phyloP scores from a whole-genome alignment of 1,284 basidiomycete genomes.

The Flammula alnicola region DNA sequence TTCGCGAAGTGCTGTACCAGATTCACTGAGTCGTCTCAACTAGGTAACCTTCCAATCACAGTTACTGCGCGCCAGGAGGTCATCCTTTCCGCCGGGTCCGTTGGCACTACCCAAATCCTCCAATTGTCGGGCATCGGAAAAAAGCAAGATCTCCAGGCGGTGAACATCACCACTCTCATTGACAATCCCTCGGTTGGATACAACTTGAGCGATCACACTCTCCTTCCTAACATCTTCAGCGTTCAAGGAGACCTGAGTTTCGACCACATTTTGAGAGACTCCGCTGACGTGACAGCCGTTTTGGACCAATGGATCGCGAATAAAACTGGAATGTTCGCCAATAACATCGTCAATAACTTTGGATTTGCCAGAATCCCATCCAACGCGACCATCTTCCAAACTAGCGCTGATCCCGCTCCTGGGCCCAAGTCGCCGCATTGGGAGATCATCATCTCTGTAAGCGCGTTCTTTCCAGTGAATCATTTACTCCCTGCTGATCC shows the following conservation, averaged over 20 bases:
- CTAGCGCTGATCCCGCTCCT: constrained; percentile 30
- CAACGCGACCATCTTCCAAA: constrained; percentile 27
- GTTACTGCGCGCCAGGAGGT: constrained; percentile 33
- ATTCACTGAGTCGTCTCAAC: no score
- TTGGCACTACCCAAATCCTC: constrained; percentile 34
- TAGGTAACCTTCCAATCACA: no score
- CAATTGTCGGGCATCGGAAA: constrained; percentile 38
- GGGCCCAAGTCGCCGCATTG: constrained; percentile 35
- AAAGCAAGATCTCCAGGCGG: constrained; percentile 18
- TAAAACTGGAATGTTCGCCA: constrained; percentile 30
- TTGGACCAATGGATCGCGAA: constrained; percentile 28
- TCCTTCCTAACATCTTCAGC: constrained; percentile 32
- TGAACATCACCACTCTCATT: constrained; percentile 27
- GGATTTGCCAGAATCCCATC: constrained; percentile 31
- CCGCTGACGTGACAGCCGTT: constrained; percentile 16
- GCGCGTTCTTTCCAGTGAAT: constrained; percentile 4
- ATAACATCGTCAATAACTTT: constrained; percentile 32
- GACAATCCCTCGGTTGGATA: constrained; percentile 34
- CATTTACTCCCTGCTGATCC: neutral
- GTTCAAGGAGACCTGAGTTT: constrained; percentile 29
- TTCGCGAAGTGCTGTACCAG: no score
- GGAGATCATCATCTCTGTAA: constrained; percentile 33
- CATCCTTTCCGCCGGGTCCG: constrained; percentile 34
- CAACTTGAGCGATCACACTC: constrained; percentile 38
- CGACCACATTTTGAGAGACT: constrained; percentile 29